Conservation (phyloP, 1,139 yeast species). For the Scheffersomyces quercinus region DNA sequence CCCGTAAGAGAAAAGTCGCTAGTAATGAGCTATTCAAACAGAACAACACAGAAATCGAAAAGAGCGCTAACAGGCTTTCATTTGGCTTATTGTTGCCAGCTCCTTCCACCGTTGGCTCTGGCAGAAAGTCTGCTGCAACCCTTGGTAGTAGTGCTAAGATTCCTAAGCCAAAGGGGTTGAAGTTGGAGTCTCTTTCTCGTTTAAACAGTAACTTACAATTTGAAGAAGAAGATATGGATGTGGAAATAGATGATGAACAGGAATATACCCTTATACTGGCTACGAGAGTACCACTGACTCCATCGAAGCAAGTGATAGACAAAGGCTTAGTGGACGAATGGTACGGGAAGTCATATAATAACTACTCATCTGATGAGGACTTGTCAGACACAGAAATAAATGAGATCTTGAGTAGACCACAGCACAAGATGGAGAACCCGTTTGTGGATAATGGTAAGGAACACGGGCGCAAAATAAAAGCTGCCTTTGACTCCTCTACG, state of each 20-base stretch:
- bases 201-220: slow-evolving; percentile 1
- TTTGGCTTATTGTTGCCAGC: slow-evolving; percentile 39
- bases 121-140: slow-evolving; percentile 20
- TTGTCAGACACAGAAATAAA: slow-evolving; percentile 8
- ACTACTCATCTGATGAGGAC: slow-evolving; percentile 35
- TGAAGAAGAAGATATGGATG: slow-evolving; percentile 16
- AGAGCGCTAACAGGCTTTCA: slow-evolving; percentile 10
- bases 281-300: slow-evolving; percentile 24
- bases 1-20: slow-evolving; percentile 14
- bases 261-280: slow-evolving; percentile 4
- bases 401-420: not conserved
- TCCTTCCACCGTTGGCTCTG: slow-evolving; percentile 45
- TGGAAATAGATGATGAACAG: slow-evolving; percentile 5
- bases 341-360: slow-evolving; percentile 36
- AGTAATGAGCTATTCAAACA: slow-evolving; percentile 16
- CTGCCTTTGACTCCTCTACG: not conserved
- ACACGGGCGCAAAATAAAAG: not conserved
- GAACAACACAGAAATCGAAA: slow-evolving; percentile 2
- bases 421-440: slow-evolving; percentile 12
- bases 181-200: not conserved
- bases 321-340: slow-evolving; percentile 36
- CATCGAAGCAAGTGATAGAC: slow-evolving; percentile 35
- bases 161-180: not conserved
- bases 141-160: not conserved
- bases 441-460: slow-evolving; percentile 4